Conservation (phyloP, 352 stramenopile species). For the Phytophthora meadii region DNA sequence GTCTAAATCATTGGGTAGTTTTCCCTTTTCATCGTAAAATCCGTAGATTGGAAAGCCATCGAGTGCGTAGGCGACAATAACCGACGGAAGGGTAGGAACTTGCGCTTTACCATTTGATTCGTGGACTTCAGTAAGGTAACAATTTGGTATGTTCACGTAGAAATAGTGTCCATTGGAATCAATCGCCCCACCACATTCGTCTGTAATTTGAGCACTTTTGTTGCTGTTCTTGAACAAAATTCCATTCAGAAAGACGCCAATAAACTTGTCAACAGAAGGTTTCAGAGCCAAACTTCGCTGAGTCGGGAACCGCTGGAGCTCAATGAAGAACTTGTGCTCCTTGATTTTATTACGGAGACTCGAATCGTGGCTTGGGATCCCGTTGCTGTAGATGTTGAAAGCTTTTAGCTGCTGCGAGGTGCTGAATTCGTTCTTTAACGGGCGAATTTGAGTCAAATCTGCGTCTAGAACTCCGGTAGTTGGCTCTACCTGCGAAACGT, state of each 20-base stretch:
- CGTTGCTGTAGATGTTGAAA: constrained; percentile 71
- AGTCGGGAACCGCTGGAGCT: constrained; percentile 57
- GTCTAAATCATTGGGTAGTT: constrained; percentile 53
- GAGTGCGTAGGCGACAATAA: constrained; percentile 63
- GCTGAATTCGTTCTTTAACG: constrained; percentile 49
- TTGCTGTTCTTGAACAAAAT: constrained; percentile 54
- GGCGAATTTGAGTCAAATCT: background rate
- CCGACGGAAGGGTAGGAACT: constrained; percentile 23
- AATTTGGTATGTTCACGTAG: constrained; percentile 51
- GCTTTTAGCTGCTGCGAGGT: constrained; percentile 48
- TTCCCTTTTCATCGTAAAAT: constrained; percentile 53
- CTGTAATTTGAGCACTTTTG: constrained; percentile 14
- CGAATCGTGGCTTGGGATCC: constrained; percentile 55
- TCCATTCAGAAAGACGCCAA: constrained; percentile 69
- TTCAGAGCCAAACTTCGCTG: constrained; percentile 40
- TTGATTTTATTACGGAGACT: constrained; percentile 14
- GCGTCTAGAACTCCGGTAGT: constrained; percentile 30
- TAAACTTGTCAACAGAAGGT: constrained; percentile 34
- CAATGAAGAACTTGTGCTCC: constrained; percentile 66
- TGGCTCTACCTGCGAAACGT: constrained; percentile 61
- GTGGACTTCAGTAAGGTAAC: constrained; percentile 37
- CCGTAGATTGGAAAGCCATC: constrained; percentile 70
- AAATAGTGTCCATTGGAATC: constrained; percentile 56
- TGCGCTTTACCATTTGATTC: constrained; percentile 5
- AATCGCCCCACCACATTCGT: constrained; percentile 61